Conservation (phyloP, 805 yeast genomes). For the Pichia phayaonensis region DNA sequence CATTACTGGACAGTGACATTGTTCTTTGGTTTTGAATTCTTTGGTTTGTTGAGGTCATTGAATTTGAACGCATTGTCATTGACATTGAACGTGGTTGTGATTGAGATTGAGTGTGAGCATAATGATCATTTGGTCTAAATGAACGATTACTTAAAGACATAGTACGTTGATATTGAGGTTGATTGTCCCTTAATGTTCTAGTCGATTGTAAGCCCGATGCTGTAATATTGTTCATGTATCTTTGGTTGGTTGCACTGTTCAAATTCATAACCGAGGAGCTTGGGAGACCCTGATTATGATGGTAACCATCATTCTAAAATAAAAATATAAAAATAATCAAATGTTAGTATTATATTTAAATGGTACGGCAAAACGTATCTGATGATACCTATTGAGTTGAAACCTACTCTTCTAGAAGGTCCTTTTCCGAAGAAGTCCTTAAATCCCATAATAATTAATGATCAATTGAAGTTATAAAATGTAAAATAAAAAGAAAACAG, state of each 20-base stretch:
- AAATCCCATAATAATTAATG: conserved; percentile 16
- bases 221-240: conserved; percentile 5
- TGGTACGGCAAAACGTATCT: background rate
- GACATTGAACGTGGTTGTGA: conserved; percentile 19
- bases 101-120: conserved; percentile 17
- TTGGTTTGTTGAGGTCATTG: conserved; percentile 8
- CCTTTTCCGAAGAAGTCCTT: conserved; percentile 20
- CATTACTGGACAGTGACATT: conserved; percentile 3
- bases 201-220: conserved; percentile 5
- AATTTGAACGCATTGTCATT: conserved; percentile 10
- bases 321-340: background rate
- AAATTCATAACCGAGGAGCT: conserved; percentile 3
- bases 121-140: conserved; percentile 14
- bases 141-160: conserved; percentile 28
- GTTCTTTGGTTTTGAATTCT: background rate
- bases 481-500: background rate
- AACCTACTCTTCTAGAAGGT: conserved; percentile 24
- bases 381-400: background rate
- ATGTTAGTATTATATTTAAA: conserved; percentile 2
- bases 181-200: background rate
- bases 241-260: conserved; percentile 5
- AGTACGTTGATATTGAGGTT: conserved; percentile 15
- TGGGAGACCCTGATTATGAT: conserved; percentile 2
- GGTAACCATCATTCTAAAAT: background rate
- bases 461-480: background rate